Base-by-base conservation (phyloP, 805 yeast genomes). In the Monosporozyma aquatica region DNA sequence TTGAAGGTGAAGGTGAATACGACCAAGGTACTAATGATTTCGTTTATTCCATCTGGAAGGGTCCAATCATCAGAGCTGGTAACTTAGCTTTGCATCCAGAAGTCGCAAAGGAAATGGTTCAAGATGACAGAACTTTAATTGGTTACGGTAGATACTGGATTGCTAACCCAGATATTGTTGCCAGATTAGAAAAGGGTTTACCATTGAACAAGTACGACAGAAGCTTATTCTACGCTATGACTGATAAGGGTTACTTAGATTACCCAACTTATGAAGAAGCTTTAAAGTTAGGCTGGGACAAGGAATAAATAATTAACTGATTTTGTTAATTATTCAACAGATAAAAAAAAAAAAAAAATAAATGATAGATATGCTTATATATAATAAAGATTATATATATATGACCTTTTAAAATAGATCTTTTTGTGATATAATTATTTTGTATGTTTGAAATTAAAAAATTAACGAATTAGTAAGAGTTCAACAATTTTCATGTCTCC, bases 111-210 rank as follows among this genome's bases (percentile, higher is more conserved):
- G 56, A 61, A 28, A 57, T 63, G 18, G 64, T 62, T 18, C 49
- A 52, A 5, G 65, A 68, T 43, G 63, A 65, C 36, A 59, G 72
- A 48, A 74, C 80, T 2, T 54, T 72, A 40, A 58, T 71, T 30
- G 64, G 55, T 21, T 60, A 53, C 39, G 80, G 80, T 23, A 67
- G 80, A 46, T 62, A 58, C 44, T 75, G 67, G 55, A 68, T 72
- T 38, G 59, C 78, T 25, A 77, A 76, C 59, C 81, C 82, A 2
- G 82, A 77, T 51, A 54, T 78, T 25, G 70, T 68, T 15, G 50
- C 59, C n/a, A 61, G 77, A 46, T 44, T 77, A 33, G 57, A 64
- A 46, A 56, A 69, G 25, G 69, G 68, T 23, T 42, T 56, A 33
- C 66, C 67, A 33, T 56, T 75, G 44, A 65, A 62, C 44, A 48